Evolutionary conservation across 2,329 filamentous ascomycete genomes (phyloP), one percentile per base, ranked within the genome.

Genomic region (Arthrobotrys megalospora): DNA sequence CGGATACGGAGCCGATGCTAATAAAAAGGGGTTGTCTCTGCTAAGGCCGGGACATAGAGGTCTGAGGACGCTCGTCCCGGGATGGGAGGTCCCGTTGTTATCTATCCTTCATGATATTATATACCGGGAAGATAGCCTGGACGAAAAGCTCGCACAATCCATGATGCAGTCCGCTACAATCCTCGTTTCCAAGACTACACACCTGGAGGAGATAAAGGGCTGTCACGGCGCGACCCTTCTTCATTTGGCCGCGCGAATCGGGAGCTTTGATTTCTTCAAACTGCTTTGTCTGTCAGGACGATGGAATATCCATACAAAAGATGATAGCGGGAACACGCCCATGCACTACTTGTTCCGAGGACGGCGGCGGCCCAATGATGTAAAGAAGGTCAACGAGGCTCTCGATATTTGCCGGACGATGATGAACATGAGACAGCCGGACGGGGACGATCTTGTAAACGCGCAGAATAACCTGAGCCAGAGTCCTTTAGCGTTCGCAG

Each of bases 221-320:
- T 1, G 1, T 0, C 10, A 24, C 5, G 55, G 41, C 12, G 7
- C 16, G 28, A 63, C 43, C 6, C 16, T 65, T 3, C 36, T 73
- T 2, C 69, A 73, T 12, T 38, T 58, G 21, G 69, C 69, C 6
- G 69, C 69, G 12, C 36, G 32, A 6, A 43, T 73, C 12, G 28
- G 69, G 28, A 38, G 50, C 32, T 60, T 60, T 41, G 41, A 58
- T 6, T 52, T 73, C n/a, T 73, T 73, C 38, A 66, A 73, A 32
- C 38, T 58, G 6, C 47, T 73, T 10, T 66, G 60, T 32, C 58
- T 58, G 24, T 65, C 48, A 8, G 48, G 69, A 1, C 21, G 43
- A 38, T 73, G 69, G 69, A 24, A 66, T 11, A 32, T 68, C 14
- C 21, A 67, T 19, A 21, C 55, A 1, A 36, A 11, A 4, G 71